Percentiles rank a stretch among this genome's conserved stretches.
These are phyloP conservation scores for Botryosphaeria agaves DNA, from an alignment of 2,329 filamentous ascomycete genomes.

Conservation along the genomic window DNA sequence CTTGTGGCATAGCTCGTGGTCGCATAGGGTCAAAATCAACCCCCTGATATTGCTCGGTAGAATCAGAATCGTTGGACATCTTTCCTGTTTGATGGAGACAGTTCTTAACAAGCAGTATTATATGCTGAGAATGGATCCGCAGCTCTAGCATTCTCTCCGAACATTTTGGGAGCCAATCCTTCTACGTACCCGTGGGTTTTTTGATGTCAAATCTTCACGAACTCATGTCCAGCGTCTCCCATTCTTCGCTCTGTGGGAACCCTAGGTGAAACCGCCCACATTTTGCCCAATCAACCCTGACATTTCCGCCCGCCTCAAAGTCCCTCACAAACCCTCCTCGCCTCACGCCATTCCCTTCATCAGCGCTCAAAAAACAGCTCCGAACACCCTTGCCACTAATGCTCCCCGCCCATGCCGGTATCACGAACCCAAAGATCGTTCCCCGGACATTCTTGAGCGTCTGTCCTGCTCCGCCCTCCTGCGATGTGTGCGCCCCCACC, in stretches of 20 bases:
- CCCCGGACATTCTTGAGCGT: slow-evolving; percentile 16
- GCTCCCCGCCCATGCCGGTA: slow-evolving; percentile 22
- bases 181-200: too few species aligned
- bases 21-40: too few species aligned
- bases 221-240: slow-evolving; percentile 14
- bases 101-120: too few species aligned
- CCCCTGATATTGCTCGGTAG: too few species aligned
- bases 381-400: slow-evolving; percentile 22
- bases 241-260: slow-evolving; percentile 23
- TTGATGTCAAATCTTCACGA: too few species aligned
- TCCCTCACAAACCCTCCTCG: slow-evolving; percentile 18
- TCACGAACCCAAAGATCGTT: slow-evolving; percentile 21
- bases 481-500: slow-evolving; percentile 9
- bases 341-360: slow-evolving; percentile 10
- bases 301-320: slow-evolving; percentile 18
- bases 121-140: too few species aligned
- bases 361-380: slow-evolving; percentile 17
- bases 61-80: too few species aligned
- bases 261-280: slow-evolving; percentile 25
- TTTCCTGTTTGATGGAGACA: too few species aligned
- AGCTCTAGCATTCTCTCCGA: too few species aligned
- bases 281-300: slow-evolving; percentile 19
- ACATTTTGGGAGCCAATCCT: too few species aligned
- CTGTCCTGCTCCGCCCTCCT: slow-evolving; percentile 7
- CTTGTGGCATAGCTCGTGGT: too few species aligned